Base-by-base conservation (phyloP, 2,329 filamentous ascomycete genomes). In the Fusarium mundagurra region DNA sequence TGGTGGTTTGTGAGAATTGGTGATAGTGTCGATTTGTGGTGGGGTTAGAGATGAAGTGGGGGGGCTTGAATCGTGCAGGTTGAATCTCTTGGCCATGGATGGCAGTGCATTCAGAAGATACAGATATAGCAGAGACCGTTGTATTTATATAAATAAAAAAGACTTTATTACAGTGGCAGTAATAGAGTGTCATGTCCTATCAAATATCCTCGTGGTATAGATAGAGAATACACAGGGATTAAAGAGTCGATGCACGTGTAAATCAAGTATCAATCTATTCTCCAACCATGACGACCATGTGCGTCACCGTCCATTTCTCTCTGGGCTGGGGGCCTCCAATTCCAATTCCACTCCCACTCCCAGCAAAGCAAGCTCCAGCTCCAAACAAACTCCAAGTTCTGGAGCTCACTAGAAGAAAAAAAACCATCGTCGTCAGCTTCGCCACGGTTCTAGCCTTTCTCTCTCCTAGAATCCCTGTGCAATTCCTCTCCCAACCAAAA, bases 221-320 rank as follows among this genome's bases (percentile, higher is more conserved):
- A 24, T 11, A 33, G 45, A n/a, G 27, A n/a, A 34, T 64, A 24
- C 44, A 24, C 18, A 3, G 8, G 34, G 17, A 22, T 29, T n/a
- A 11, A 22, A 41, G 17, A 27, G 20, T 22, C 14, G n/a, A 57
- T 69, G 75, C 75, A 77, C 76, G 69, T 76, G 76, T 67, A 67
- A 55, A 57, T 47, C 65, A 69, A 63, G 61, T 71, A 44, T 47
- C 55, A 58, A 62, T 55, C 53, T 50, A 41, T 53, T 62, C 66
- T 71, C 75, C 73, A 74, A 77, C 76, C 73, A 79, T 79, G 79
- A 79, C 77, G 74, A 67, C 73, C 79, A 80, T 80, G 79, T 80
- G 78, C 79, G 79, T 80, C 79, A 81, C 75, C 45, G 39, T 67
- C 64, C 33, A 53, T 72, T 43, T n/a, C 53, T 71, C 75, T 70